phyloP scores from a whole-genome alignment of 768 basidiomycete species.

The Termitomyces titanicus region DNA sequence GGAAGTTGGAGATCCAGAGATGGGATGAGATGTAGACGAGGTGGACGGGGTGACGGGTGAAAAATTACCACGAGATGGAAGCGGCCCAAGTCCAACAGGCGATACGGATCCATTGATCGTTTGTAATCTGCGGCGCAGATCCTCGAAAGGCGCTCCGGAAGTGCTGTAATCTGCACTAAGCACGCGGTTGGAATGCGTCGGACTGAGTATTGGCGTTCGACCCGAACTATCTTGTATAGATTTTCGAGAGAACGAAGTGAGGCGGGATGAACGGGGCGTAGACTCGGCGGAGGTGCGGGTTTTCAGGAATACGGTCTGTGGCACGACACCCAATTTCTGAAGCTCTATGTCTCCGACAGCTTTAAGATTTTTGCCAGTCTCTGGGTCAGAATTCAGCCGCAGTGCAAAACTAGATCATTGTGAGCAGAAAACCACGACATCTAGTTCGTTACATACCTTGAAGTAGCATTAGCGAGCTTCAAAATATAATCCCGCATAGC shows the following conservation, averaged over 20 bases:
- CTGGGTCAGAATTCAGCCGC: conserved; percentile 58
- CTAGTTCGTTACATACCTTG: conserved; percentile 47
- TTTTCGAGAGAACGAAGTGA: conserved; percentile 34
- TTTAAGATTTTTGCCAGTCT: conserved; percentile 60
- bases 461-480: conserved; percentile 75
- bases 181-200: conserved; percentile 44
- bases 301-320: conserved; percentile 87
- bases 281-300: conserved; percentile 39
- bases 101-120: conserved; percentile 71
- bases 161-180: conserved; percentile 44
- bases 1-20: conserved; percentile 22
- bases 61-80: conserved; percentile 34
- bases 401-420: conserved; percentile 55
- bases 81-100: conserved; percentile 48
- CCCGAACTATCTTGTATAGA: conserved; percentile 28
- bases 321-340: conserved; percentile 84
- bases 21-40: conserved; percentile 22
- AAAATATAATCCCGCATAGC: conserved; percentile 86
- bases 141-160: conserved; percentile 66
- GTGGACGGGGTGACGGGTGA: conserved; percentile 33
- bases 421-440: not conserved
- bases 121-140: conserved; percentile 71
- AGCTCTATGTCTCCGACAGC: conserved; percentile 70
- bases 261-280: conserved; percentile 35
- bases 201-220: conserved; percentile 45